A percentile compares a stretch with the other conserved stretches of the same genome.
Evolutionary conservation across 768 basidiomycete species (phyloP).

Genomic region (Tricholomella constricta): DNA sequence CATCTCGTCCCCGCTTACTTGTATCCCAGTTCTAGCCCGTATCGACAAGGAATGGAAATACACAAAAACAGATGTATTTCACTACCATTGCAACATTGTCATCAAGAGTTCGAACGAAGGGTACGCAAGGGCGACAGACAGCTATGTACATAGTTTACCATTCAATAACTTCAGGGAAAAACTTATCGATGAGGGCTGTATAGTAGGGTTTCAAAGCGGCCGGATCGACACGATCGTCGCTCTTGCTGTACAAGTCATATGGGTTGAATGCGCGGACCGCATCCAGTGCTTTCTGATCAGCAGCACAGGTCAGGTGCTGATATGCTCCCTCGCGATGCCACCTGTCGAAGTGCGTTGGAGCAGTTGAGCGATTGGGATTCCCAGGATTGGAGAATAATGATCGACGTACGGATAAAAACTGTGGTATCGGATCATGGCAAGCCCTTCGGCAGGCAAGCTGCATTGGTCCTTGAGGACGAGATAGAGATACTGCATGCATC

Average conservation of each 20-base stretch:
- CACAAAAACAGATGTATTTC: too few species aligned
- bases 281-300: conserved; percentile 59
- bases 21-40: too few species aligned
- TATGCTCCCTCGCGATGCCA: conserved; percentile 89
- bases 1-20: too few species aligned
- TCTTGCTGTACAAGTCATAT: conserved; percentile 91
- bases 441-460: conserved; percentile 72
- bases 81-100: too few species aligned
- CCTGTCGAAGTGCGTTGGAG: too few species aligned
- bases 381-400: too few species aligned
- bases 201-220: conserved; percentile 79
- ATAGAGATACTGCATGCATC: conserved; percentile 86
- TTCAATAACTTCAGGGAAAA: conserved; percentile 77
- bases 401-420: conserved; percentile 77
- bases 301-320: conserved; percentile 69
- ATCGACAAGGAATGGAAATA: too few species aligned
- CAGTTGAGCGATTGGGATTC: too few species aligned
- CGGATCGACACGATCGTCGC: conserved; percentile 63
- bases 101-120: too few species aligned
- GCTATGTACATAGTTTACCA: too few species aligned
- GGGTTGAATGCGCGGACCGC: conserved; percentile 89
- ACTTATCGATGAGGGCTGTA: conserved; percentile 74
- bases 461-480: conserved; percentile 81
- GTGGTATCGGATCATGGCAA: conserved; percentile 92
- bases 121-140: too few species aligned